These are phyloP conservation scores for Tillandsia leiboldiana DNA, from an alignment of 176 grass and related monocot species.

Conservation along the genomic window DNA sequence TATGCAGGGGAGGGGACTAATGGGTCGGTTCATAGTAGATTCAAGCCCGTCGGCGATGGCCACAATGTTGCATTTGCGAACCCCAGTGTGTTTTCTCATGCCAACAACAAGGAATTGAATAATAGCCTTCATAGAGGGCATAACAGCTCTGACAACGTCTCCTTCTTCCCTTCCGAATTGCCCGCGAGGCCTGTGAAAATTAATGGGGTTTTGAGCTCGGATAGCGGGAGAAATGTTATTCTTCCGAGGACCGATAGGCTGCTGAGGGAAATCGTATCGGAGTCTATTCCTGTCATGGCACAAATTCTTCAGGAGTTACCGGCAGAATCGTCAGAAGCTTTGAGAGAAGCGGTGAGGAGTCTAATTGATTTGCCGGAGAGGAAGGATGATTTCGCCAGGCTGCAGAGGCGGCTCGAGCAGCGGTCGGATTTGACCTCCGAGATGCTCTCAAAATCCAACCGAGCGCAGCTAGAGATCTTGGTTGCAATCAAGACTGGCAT, in stretches of 20 bases:
- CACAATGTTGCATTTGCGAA: constrained; percentile 67
- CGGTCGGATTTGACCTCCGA: constrained; percentile 62
- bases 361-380: constrained; percentile 58
- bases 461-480: constrained; percentile 77
- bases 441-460: constrained; percentile 45
- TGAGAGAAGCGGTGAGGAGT: constrained; percentile 39
- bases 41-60: constrained; percentile 93
- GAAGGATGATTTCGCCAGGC: constrained; percentile 64
- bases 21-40: constrained; percentile 91
- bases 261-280: constrained; percentile 55
- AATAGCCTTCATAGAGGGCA: constrained; percentile 5
- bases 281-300: constrained; percentile 45
- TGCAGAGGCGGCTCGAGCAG: constrained; percentile 66
- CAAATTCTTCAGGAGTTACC: constrained; percentile 64
- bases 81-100: constrained; percentile 6
- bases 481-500: constrained; percentile 69
- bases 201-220: constrained; percentile 38
- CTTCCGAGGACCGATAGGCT: constrained; percentile 40
- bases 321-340: constrained; percentile 45
- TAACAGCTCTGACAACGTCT: constrained; percentile 25
- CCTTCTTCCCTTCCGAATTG: constrained; percentile 82
- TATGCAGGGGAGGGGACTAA: constrained; percentile 88
- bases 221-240: constrained; percentile 42
- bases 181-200: constrained; percentile 39
- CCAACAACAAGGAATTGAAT: constrained; percentile 8